phyloP scores from a whole-genome alignment of 805 yeast species.

The Saturnispora silvae region DNA sequence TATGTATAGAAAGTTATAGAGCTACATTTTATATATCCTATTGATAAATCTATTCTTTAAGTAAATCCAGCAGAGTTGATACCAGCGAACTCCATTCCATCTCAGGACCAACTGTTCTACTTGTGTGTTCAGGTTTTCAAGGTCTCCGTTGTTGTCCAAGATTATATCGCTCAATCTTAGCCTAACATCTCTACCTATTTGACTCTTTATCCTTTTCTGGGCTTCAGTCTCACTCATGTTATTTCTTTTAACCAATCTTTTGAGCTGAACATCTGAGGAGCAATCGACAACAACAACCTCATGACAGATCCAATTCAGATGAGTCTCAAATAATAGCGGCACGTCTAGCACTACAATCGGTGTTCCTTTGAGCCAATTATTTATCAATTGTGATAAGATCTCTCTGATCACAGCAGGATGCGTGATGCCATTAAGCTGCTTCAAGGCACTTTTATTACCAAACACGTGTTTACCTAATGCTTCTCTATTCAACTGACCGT shows the following conservation, averaged over 20 bases:
- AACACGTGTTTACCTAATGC: constrained; percentile 75
- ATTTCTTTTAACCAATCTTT: constrained; percentile 57
- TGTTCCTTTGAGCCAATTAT: constrained; percentile 48
- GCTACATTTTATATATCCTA: too few relatives aligned
- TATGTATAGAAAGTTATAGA: too few relatives aligned
- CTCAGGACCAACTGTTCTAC: too few relatives aligned
- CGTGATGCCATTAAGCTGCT: constrained; percentile 57
- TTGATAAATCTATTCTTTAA: too few relatives aligned
- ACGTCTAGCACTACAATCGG: constrained; percentile 72
- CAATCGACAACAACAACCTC: constrained; percentile 47
- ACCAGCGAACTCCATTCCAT: too few relatives aligned
- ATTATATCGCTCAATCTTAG: constrained; percentile 51
- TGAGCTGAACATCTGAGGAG: constrained; percentile 41
- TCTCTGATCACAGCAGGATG: constrained; percentile 79
- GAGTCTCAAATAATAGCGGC: constrained; percentile 79
- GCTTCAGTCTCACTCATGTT: constrained; percentile 60
- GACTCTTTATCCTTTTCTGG: constrained; percentile 58
- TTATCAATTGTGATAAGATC: constrained; percentile 46
- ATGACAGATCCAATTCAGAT: constrained; percentile 64
- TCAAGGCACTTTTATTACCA: constrained; percentile 42
- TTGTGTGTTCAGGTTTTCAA: constrained; percentile 22
- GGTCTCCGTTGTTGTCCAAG: constrained; percentile 47
- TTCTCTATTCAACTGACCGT: constrained; percentile 52
- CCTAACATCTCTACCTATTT: constrained; percentile 56
- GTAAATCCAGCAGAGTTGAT: too few relatives aligned